A percentile compares a stretch with the other conserved stretches of the same genome.
phyloP scores from a whole-genome alignment of 352 stramenopile species.

The Globisporangium nagaii region DNA sequence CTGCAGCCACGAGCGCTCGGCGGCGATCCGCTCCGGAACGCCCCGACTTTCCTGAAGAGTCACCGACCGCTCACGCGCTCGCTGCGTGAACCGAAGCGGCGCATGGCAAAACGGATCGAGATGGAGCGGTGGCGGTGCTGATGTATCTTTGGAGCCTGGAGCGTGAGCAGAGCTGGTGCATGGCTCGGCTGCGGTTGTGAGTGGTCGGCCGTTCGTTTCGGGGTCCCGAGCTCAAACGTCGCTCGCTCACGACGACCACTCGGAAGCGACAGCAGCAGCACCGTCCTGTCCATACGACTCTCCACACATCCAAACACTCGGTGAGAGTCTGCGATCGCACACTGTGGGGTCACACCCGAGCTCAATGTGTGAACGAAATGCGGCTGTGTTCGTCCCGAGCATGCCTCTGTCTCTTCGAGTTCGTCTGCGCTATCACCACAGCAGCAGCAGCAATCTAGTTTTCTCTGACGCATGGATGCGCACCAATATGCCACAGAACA shows the following conservation, averaged over 20 bases:
- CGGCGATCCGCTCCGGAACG: neutral
- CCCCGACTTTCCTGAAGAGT: neutral
- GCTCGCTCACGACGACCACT: neutral
- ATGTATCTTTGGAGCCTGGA: neutral
- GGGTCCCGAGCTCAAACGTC: neutral
- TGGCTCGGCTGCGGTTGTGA: too few relatives aligned
- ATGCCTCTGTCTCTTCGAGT: too few relatives aligned
- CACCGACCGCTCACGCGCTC: neutral
- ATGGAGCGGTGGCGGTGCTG: neutral
- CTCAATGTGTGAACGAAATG: too few relatives aligned
- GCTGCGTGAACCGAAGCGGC: neutral
- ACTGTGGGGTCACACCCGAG: too few relatives aligned
- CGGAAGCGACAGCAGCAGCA: neutral
- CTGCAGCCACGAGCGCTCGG: neutral
- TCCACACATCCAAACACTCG: too few relatives aligned
- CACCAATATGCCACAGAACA: too few relatives aligned
- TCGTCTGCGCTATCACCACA: too few relatives aligned
- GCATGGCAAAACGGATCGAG: neutral
- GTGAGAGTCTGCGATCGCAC: too few relatives aligned
- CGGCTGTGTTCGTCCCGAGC: too few relatives aligned
- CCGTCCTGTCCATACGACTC: neutral
- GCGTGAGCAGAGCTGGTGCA: neutral
- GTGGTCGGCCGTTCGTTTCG: neutral
- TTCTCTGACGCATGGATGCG: too few relatives aligned
- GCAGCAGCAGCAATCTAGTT: too few relatives aligned